Percentiles rank a stretch among this genome's conserved stretches.
Evolutionary conservation across 139 green algal genomes (phyloP).

Genomic region (Tetraselmis chui): DNA sequence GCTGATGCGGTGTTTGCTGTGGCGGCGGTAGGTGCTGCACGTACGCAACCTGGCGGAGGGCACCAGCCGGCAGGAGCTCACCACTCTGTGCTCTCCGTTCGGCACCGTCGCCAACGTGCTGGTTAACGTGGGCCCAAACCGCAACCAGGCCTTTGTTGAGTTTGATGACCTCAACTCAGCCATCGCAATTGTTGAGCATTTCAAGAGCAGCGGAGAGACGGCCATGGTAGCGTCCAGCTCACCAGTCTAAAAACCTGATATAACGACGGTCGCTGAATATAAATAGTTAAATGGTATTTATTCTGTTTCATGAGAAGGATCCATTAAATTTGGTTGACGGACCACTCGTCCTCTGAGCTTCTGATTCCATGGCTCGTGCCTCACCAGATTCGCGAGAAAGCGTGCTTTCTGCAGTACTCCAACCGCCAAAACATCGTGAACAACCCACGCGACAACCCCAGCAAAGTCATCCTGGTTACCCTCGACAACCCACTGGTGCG

Average conservation of each 20-base stretch:
- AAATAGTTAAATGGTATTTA: neutral
- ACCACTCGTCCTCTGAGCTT: too few species aligned
- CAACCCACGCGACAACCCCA: slow-evolving; percentile 15
- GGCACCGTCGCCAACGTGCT: slow-evolving; percentile 48
- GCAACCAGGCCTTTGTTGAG: slow-evolving; percentile 67
- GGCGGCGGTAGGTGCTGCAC: slow-evolving; percentile 67
- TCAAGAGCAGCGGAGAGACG: slow-evolving; percentile 39
- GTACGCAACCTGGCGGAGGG: slow-evolving; percentile 64
- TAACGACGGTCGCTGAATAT: neutral
- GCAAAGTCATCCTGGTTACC: slow-evolving; percentile 46
- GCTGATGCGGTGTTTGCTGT: too few species aligned
- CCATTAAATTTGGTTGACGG: too few species aligned
- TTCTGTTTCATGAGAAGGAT: neutral
- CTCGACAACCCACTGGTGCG: slow-evolving; percentile 30
- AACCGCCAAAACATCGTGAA: slow-evolving; percentile 56
- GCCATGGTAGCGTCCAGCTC: slow-evolving; percentile 30
- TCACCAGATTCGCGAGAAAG: slow-evolving; percentile 48
- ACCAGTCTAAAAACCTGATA: neutral
- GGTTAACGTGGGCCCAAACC: slow-evolving; percentile 50
- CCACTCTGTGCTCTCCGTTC: slow-evolving; percentile 46
- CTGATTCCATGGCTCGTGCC: neutral
- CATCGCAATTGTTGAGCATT: slow-evolving; percentile 57
- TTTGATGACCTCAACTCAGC: slow-evolving; percentile 47
- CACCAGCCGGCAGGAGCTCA: slow-evolving; percentile 40
- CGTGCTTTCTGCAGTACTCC: slow-evolving; percentile 61